Conservation (phyloP, 2,329 filamentous ascomycete genomes). For the Penicillium sp. region DNA sequence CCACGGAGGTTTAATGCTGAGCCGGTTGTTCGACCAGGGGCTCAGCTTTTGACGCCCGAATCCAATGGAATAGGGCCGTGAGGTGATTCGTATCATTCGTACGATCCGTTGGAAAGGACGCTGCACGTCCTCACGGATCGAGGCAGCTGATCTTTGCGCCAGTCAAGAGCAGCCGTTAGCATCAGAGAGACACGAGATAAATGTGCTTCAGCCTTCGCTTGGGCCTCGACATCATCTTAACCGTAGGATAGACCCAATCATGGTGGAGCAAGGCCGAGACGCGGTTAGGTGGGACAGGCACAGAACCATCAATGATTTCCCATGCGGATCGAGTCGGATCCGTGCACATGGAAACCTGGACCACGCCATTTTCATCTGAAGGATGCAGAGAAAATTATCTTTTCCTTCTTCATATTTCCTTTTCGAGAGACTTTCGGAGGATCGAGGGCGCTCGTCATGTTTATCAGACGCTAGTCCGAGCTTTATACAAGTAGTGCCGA, state of each 20-base stretch:
- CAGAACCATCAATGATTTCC: slow-evolving; percentile 25
- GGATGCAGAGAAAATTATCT: background rate
- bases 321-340: slow-evolving; percentile 29
- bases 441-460: slow-evolving; percentile 24
- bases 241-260: slow-evolving; percentile 14
- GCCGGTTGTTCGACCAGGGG: background rate
- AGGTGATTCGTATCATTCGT: background rate
- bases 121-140: slow-evolving; percentile 2
- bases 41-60: slow-evolving; percentile 1
- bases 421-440: slow-evolving; percentile 6
- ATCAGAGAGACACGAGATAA: background rate
- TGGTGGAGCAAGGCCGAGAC: slow-evolving; percentile 20
- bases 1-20: background rate
- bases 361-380: slow-evolving; percentile 1
- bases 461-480: slow-evolving; percentile 26
- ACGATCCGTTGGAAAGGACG: background rate
- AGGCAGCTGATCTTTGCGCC: slow-evolving; percentile 6
- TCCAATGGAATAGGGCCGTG: background rate
- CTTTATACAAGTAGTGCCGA: slow-evolving; percentile 26
- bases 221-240: background rate
- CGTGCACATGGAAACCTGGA: slow-evolving; percentile 20
- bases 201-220: background rate
- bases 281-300: slow-evolving; percentile 30
- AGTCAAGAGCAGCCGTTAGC: background rate
- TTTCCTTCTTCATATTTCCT: background rate